phyloP scores from a whole-genome alignment of 2,329 filamentous ascomycete genomes.

The Claviceps fusiformis region DNA sequence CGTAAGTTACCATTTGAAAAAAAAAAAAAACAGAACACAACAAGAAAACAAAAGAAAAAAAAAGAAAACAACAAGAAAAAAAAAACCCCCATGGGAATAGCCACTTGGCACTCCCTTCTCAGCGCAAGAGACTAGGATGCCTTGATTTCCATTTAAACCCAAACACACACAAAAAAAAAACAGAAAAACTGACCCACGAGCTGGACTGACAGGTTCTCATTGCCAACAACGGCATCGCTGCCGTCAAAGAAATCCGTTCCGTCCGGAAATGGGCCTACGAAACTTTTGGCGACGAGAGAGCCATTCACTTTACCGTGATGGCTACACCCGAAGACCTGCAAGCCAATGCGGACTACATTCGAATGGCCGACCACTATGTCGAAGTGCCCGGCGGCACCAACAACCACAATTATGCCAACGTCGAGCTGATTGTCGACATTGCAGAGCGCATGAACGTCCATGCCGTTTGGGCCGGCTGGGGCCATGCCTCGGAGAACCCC shows the following conservation, averaged over 20 bases:
- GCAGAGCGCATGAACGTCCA: slow-evolving; percentile 98
- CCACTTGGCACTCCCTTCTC: neutral
- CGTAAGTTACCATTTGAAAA: slow-evolving; percentile 40
- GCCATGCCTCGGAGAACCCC: slow-evolving; percentile 96
- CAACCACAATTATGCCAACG: slow-evolving; percentile 99
- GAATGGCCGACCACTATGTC: slow-evolving; percentile 99
- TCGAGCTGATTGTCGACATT: slow-evolving; percentile 96
- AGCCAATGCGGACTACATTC: slow-evolving; percentile 97
- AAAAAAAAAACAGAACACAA: too few relatives aligned
- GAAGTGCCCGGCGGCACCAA: slow-evolving; percentile 98
- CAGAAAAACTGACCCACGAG: neutral
- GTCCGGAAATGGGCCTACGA: slow-evolving; percentile 99
- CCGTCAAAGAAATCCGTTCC: slow-evolving; percentile 97
- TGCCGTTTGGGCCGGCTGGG: slow-evolving; percentile 98
- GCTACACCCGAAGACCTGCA: slow-evolving; percentile 94
- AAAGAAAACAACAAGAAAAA: too few relatives aligned
- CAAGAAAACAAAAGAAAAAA: too few relatives aligned
- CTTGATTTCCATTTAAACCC: neutral
- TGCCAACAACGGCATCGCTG: slow-evolving; percentile 98
- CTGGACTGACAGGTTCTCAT: slow-evolving; percentile 63
- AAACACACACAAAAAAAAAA: neutral
- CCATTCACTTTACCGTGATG: slow-evolving; percentile 99
- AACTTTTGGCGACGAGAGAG: slow-evolving; percentile 94
- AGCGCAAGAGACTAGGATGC: neutral
- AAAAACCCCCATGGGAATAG: neutral